Evolutionary conservation across 257 asterid species (phyloP), one percentile per base, ranked within the genome.

Genomic region (Rhazya stricta): DNA sequence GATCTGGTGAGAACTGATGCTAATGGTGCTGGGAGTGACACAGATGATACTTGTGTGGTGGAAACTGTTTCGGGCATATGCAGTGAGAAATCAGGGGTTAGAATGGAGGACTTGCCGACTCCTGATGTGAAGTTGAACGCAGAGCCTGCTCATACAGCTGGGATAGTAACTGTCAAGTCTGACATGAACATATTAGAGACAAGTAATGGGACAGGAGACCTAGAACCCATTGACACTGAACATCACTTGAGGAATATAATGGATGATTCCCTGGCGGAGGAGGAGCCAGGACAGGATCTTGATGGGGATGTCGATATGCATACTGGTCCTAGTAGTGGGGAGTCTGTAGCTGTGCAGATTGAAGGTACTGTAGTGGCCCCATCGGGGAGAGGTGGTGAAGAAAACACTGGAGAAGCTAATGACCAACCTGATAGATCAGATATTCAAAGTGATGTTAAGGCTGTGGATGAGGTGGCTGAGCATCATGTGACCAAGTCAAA

Each of bases 11-110:
- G 82, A 42, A 89, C 69, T 84, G 86, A 84, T 65, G 86, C 53
- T 72, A 79, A 85, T 80, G 91, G 86, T 45, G 90, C 96, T 73
- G 89, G 85, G 39, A 85, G 91, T 72, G 97, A 91, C 68, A 73
- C 82, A 76, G 98, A 88, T 73, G 94, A 86, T 83, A 88, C 88
- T 50, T 87, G 93, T 81, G 83, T 81, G 65, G 82, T 88, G 77
- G 90, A 78, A 81, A 85, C 85, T 45, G 85, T 80, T 60, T 77
- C 88, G 0, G 76, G 50, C 67, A 32, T 82, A 65, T 81, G 86
- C 80, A 80, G 79, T 56, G 88, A 77, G 66, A 82, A 82, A 79
- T 85, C 92, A 19, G 85, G 79, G 48, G 74, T 79, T 70, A 77
- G 76, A 88, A 76, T 78, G 80, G 89, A 74, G 68, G 85, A 83